These are phyloP conservation scores for Stenogyne calaminthoides DNA, from an alignment of 305 asterid species.

Conservation along the genomic window DNA sequence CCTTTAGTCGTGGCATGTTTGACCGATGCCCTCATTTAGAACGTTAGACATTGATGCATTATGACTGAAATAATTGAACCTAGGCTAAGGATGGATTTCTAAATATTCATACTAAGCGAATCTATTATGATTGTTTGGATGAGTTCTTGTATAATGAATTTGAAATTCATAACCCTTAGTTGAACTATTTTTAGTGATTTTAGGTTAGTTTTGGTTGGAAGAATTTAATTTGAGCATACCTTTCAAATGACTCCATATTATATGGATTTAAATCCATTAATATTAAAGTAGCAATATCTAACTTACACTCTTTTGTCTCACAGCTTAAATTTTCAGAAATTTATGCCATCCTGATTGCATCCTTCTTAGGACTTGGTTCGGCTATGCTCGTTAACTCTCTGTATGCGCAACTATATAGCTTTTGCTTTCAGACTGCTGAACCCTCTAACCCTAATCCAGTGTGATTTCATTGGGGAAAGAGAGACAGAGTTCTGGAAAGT, in stretches of 20 bases:
- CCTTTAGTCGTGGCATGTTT: not conserved
- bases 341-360: slow-evolving; percentile 59
- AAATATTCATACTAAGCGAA: not conserved
- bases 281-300: not conserved
- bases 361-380: slow-evolving; percentile 66
- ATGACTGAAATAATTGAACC: not conserved
- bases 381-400: slow-evolving; percentile 56
- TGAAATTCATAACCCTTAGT: not conserved
- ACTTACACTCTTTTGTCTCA: slow-evolving; percentile 12
- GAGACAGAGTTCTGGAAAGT: not conserved
- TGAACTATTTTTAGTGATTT: not conserved
- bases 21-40: not conserved
- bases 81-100: not conserved
- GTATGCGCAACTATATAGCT: slow-evolving; percentile 43
- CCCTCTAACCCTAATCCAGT: slow-evolving; percentile 44
- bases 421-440: slow-evolving; percentile 49
- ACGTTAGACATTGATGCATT: not conserved
- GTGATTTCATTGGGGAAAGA: slow-evolving; percentile 32
- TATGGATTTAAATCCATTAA: not conserved
- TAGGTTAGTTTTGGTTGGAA: not conserved
- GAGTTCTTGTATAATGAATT: not conserved
- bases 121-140: not conserved
- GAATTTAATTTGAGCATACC: not conserved
- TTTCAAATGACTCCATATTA: not conserved
- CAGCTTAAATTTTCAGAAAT: slow-evolving; percentile 65